Evolutionary conservation across 441 rosid species (phyloP).

Genomic region (Erysimum pusillum): DNA sequence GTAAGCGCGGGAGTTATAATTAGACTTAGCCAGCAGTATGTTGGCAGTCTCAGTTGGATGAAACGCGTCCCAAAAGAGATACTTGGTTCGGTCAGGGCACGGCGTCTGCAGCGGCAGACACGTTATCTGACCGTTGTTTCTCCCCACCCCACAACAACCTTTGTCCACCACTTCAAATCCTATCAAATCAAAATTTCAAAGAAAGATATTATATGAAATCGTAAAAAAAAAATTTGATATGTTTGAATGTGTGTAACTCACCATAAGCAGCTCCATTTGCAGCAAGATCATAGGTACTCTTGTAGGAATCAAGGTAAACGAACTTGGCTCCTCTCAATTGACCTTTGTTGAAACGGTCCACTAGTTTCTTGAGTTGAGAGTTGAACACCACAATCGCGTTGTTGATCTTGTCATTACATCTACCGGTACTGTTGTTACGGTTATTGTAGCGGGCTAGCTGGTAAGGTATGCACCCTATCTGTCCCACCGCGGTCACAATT

Average conservation of each 20-base stretch:
- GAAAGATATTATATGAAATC: not conserved
- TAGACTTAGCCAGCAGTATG: slow-evolving; percentile 61
- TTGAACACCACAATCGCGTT: slow-evolving; percentile 70
- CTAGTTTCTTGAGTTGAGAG: slow-evolving; percentile 64
- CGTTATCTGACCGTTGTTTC: slow-evolving; percentile 89
- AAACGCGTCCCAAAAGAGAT: slow-evolving; percentile 90
- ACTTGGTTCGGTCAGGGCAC: slow-evolving; percentile 68
- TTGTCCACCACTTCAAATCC: slow-evolving; percentile 83
- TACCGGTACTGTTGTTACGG: slow-evolving; percentile 66
- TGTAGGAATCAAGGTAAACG: slow-evolving; percentile 74
- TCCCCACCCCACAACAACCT: slow-evolving; percentile 95
- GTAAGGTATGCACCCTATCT: slow-evolving; percentile 93
- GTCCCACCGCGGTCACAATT: slow-evolving; percentile 78
- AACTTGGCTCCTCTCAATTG: slow-evolving; percentile 77
- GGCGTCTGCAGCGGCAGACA: slow-evolving; percentile 82
- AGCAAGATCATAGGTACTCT: slow-evolving; percentile 63
- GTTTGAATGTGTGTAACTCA: slow-evolving; percentile 39
- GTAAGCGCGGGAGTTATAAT: slow-evolving; percentile 60
- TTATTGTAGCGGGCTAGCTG: slow-evolving; percentile 74
- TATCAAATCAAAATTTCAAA: slow-evolving; percentile 24
- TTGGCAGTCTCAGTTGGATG: slow-evolving; percentile 88
- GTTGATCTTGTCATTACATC: slow-evolving; percentile 84
- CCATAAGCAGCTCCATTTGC: slow-evolving; percentile 60
- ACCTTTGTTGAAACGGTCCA: slow-evolving; percentile 68
- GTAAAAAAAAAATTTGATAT: not conserved